These are phyloP conservation scores for Neophaeococcomyces mojaviensis DNA, from an alignment of 2,329 filamentous ascomycete genomes.

Conservation along the genomic window DNA sequence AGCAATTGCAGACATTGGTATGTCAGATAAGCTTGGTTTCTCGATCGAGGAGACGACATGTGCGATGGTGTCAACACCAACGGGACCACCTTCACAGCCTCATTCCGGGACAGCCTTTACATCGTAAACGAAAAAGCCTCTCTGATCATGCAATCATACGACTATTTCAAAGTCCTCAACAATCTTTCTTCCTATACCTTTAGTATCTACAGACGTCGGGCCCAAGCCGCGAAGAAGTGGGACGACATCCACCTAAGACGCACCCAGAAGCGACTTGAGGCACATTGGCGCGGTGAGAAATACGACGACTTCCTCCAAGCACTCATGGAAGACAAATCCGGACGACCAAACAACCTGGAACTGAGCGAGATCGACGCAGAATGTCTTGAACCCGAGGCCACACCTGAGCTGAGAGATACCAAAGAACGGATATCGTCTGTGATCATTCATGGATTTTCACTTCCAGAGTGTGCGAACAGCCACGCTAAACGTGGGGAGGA, in stretches of 20 bases:
- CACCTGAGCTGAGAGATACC: too few relatives aligned
- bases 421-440: too few relatives aligned
- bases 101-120: constrained; percentile 29
- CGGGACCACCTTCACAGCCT: constrained; percentile 36
- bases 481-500: too few relatives aligned
- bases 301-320: constrained; percentile 49
- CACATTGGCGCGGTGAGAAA: constrained; percentile 45
- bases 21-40: constrained; percentile 38
- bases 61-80: constrained; percentile 38
- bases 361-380: constrained; percentile 13
- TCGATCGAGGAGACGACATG: constrained; percentile 43
- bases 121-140: constrained; percentile 3
- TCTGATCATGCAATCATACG: constrained; percentile 1
- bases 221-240: constrained; percentile 26
- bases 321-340: constrained; percentile 42
- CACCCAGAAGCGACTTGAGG: constrained; percentile 36
- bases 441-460: too few relatives aligned
- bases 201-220: constrained; percentile 12
- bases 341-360: constrained; percentile 37
- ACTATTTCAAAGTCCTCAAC: constrained; percentile 8
- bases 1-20: constrained; percentile 50
- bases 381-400: too few relatives aligned
- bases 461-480: too few relatives aligned
- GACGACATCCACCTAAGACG: constrained; percentile 41
- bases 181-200: constrained; percentile 9